A percentile compares a stretch with the other conserved stretches of the same genome.
phyloP scores from a whole-genome alignment of 1,284 basidiomycete genomes.

The Pisolithus thermaeus region DNA sequence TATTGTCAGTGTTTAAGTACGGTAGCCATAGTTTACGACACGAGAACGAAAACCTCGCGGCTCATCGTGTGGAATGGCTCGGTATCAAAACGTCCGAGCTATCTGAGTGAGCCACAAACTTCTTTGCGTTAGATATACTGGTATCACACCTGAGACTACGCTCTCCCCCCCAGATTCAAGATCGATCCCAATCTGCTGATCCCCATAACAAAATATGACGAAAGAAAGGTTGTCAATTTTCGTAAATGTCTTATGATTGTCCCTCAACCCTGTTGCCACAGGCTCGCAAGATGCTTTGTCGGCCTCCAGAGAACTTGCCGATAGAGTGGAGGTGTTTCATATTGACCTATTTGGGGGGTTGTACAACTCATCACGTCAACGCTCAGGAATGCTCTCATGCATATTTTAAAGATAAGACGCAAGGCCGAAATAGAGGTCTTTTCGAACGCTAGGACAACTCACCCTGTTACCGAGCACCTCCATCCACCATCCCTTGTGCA shows the following conservation, averaged over 20 bases:
- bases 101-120: slow-evolving; percentile 36
- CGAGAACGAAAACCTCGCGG: slow-evolving; percentile 58
- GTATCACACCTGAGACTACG: background rate
- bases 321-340: slow-evolving; percentile 62
- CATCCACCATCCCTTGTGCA: slow-evolving; percentile 18
- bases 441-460: slow-evolving; percentile 14
- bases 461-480: slow-evolving; percentile 2
- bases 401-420: slow-evolving; percentile 70
- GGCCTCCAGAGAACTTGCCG: slow-evolving; percentile 42
- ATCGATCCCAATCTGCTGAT: slow-evolving; percentile 59
- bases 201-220: slow-evolving; percentile 66
- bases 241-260: slow-evolving; percentile 2
- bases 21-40: slow-evolving; percentile 61
- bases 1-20: slow-evolving; percentile 78
- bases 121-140: background rate
- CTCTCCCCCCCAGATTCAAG: slow-evolving; percentile 40
- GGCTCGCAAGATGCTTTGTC: slow-evolving; percentile 65
- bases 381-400: slow-evolving; percentile 66
- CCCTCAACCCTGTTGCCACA: slow-evolving; percentile 22
- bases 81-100: slow-evolving; percentile 73
- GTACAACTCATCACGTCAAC: background rate
- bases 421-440: slow-evolving; percentile 90
- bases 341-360: background rate
- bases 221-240: slow-evolving; percentile 52
- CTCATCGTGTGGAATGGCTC: slow-evolving; percentile 68